phyloP scores from a whole-genome alignment of 257 asterid genomes.

The Nemophila menziesii region DNA sequence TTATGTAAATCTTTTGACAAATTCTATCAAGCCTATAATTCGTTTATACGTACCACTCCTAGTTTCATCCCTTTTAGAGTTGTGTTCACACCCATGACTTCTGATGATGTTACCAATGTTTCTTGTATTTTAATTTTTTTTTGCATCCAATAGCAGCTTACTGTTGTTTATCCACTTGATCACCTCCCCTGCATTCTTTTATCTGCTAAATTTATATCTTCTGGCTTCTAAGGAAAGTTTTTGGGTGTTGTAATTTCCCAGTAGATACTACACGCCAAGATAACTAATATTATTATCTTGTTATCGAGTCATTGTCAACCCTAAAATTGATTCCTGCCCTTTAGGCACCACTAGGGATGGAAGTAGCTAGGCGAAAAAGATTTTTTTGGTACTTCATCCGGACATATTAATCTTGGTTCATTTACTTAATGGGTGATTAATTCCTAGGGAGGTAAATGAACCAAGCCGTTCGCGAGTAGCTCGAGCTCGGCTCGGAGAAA shows the following conservation, averaged over 20 bases:
- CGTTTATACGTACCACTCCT: neutral
- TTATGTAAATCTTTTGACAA: neutral
- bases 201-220: no score
- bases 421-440: no score
- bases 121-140: constrained; percentile 2
- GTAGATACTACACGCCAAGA: neutral
- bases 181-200: neutral
- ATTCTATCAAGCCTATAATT: neutral
- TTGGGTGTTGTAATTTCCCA: neutral
- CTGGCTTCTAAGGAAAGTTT: neutral
- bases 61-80: neutral
- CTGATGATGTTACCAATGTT: neutral
- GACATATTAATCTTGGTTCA: no score
- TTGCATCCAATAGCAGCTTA: constrained; percentile 2
- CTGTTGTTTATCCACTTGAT: neutral
- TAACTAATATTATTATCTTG: neutral
- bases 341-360: no score
- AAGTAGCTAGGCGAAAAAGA: no score
- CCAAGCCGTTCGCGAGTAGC: no score
- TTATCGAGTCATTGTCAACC: neutral
- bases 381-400: no score
- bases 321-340: no score
- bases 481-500: no score
- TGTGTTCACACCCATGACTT: neutral
- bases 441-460: no score